A percentile compares a stretch with the other conserved stretches of the same genome.
Evolutionary conservation across 192 early-diverging fungal species (phyloP).

Genomic region (Coemansia sp.): DNA sequence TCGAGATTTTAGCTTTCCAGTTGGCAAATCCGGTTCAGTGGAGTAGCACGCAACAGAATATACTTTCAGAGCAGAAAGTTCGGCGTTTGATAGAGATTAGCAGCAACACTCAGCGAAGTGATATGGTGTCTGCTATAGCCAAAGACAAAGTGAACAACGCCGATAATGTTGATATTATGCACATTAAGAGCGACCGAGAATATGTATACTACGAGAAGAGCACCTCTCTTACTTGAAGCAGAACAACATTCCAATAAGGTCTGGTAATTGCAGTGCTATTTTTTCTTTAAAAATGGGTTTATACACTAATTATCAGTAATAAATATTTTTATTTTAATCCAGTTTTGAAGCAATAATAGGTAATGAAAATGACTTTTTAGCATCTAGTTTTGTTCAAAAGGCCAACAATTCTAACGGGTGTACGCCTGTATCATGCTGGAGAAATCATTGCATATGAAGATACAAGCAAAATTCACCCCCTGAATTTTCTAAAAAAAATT

Average conservation of each 20-base stretch:
- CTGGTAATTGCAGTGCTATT: no score
- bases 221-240: neutral
- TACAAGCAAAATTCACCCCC: no score
- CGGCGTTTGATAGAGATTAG: slow-evolving; percentile 87
- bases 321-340: no score
- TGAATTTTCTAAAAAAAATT: no score
- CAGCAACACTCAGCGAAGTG: slow-evolving; percentile 58
- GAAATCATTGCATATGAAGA: no score
- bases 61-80: slow-evolving; percentile 76
- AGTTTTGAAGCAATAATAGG: no score
- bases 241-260: neutral
- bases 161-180: neutral
- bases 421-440: no score
- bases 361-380: no score
- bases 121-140: neutral
- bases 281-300: no score
- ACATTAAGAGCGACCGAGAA: neutral
- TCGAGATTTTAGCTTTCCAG: slow-evolving; percentile 91
- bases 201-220: neutral
- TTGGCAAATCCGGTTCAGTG: slow-evolving; percentile 92
- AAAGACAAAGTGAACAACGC: neutral
- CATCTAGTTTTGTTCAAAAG: no score
- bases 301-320: no score
- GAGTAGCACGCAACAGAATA: slow-evolving; percentile 88
- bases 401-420: no score